A percentile compares a stretch with the other conserved stretches of the same genome.
Conservation (phyloP, 75 land plant genomes). For the Picea sitchensis region DNA sequence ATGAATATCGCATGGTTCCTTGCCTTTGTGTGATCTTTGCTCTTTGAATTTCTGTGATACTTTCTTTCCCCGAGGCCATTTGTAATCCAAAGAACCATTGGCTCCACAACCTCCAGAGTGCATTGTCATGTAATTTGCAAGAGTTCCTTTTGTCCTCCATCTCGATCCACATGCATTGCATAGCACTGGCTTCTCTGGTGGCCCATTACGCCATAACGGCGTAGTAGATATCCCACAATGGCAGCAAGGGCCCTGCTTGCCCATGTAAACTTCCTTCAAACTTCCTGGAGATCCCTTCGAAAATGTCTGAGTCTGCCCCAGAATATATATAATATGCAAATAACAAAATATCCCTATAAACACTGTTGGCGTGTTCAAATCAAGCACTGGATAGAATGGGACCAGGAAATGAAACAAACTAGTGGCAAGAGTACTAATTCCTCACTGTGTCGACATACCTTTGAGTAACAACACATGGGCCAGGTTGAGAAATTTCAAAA, state of each 20-base stretch:
- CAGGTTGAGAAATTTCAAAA: neutral
- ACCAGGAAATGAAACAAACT: too few relatives aligned
- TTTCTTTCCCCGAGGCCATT: slow-evolving; percentile 17
- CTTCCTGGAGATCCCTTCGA: neutral
- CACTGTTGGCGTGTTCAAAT: too few relatives aligned
- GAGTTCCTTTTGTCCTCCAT: slow-evolving; percentile 64
- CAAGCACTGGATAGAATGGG: too few relatives aligned
- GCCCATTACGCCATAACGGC: slow-evolving; percentile 58
- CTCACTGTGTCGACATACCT: too few relatives aligned
- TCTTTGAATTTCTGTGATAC: slow-evolving; percentile 16
- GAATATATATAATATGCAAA: neutral
- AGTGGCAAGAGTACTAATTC: too few relatives aligned
- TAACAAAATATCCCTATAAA: neutral
- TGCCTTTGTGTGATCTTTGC: slow-evolving; percentile 31
- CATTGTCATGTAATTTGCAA: slow-evolving; percentile 58
- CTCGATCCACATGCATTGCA: slow-evolving; percentile 67
- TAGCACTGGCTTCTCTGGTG: slow-evolving; percentile 57
- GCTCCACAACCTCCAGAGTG: slow-evolving; percentile 47
- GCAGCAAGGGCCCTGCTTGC: slow-evolving; percentile 98
- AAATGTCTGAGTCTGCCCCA: neutral
- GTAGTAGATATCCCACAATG: slow-evolving; percentile 96
- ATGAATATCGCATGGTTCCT: slow-evolving; percentile 39
- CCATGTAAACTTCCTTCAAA: slow-evolving; percentile 47
- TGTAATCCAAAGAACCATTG: slow-evolving; percentile 13
- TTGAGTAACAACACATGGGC: neutral